Base-by-base conservation (phyloP, 2,329 filamentous ascomycete species). In the Colletotrichum sidae region DNA sequence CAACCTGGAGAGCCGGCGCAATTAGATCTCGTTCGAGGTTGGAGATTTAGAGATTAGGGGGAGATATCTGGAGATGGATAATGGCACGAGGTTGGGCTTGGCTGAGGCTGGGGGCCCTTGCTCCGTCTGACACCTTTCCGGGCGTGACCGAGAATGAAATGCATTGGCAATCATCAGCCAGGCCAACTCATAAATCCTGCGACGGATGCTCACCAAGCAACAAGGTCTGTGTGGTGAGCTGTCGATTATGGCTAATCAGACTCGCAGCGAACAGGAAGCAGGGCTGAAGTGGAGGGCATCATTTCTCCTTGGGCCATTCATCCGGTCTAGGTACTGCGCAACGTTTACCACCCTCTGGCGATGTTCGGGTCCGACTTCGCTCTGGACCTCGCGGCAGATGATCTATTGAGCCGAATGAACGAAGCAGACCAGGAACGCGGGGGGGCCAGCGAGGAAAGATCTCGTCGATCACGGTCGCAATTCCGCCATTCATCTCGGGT, bases 1-100 rank as follows among this genome's bases (percentile, higher is more conserved):
- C 25, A 25, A 25, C 25, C 25, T 25, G 25, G 39, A 25, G 38
- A 55, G 46, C 38, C 15, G 44, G 42, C 35, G 55, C 46, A 51
- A 58, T 44, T 25, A 45, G 57, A 65, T 62, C 62, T 61, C 38
- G 25, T 52, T 46, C 34, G 15, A 41, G 57, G 55, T 45, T 65
- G 12, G 51, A 45, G 50, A 55, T 62, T 25, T 61, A 45, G 62
- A 62, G 62, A 62, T 65, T 61, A 51, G 47, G 37, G 58, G 44
- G 25, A 46, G 44, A 13, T 35, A 38, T 47, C 39, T 51, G 47
- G 15, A 46, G 46, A 57, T 46, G 60, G 41, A 17, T 51, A 15
- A 61, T 61, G 44, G 57, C 57, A 61, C 46, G 34, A 61, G 25
- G 38, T 13, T 17, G 41, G 45, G 39, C 62, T 61, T 61, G 62